Percentiles rank a stretch among this genome's conserved stretches.
These are phyloP conservation scores for Toxicodendron radicans DNA, from an alignment of 345 rosid genomes.

Conservation along the genomic window DNA sequence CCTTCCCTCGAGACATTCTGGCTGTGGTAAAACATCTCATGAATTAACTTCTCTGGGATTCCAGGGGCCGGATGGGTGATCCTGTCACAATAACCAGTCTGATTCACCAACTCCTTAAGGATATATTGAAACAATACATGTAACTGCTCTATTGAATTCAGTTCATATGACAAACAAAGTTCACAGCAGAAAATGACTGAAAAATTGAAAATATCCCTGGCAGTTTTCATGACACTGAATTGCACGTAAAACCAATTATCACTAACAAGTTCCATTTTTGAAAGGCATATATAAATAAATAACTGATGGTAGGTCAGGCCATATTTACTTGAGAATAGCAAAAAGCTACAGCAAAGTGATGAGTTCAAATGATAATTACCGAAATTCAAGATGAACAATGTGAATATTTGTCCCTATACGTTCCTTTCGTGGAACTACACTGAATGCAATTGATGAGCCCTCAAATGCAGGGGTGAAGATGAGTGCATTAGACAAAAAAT, in stretches of 20 bases:
- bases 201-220: not conserved
- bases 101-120: not conserved
- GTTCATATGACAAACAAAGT: not conserved
- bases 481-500: constrained; percentile 55
- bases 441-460: constrained; percentile 52
- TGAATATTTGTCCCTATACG: constrained; percentile 59
- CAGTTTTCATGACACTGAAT: not conserved
- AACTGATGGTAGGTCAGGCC: not conserved
- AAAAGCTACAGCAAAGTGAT: not conserved
- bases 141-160: not conserved
- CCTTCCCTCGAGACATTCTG: constrained; percentile 74
- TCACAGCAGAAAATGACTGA: not conserved
- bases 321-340: not conserved
- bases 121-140: constrained; percentile 6
- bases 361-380: constrained; percentile 34
- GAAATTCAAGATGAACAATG: constrained; percentile 71
- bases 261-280: not conserved
- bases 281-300: not conserved
- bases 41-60: constrained; percentile 63
- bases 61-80: constrained; percentile 86
- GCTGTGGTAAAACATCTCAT: constrained; percentile 65
- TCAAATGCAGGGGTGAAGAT: constrained; percentile 56
- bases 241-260: not conserved
- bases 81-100: constrained; percentile 32
- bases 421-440: constrained; percentile 46